phyloP scores from a whole-genome alignment of 306 rosid genomes.

The Styphnolobium japonicum region DNA sequence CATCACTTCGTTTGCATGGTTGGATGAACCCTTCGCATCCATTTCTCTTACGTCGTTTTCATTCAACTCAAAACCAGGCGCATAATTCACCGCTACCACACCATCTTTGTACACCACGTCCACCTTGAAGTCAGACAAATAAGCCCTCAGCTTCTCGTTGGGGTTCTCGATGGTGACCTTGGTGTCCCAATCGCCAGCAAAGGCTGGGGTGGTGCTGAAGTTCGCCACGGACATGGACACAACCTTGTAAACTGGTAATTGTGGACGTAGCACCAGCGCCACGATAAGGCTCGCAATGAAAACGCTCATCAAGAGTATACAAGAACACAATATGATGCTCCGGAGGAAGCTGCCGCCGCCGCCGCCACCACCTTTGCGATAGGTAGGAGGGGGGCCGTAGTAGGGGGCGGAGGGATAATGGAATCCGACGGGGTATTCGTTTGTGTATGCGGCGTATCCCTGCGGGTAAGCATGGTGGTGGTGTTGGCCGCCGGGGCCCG shows the following conservation, averaged over 20 bases:
- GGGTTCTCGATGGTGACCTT: slow-evolving; percentile 30
- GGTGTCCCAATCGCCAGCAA: slow-evolving; percentile 34
- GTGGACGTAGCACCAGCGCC: slow-evolving; percentile 22
- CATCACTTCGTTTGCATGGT: background rate
- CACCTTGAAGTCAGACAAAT: background rate
- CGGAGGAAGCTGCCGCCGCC: slow-evolving; percentile 13
- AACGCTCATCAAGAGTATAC: background rate
- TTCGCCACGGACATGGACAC: slow-evolving; percentile 20
- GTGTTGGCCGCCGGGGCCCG: background rate
- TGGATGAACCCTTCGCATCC: background rate
- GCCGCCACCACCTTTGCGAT: background rate
- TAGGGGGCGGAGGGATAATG: background rate
- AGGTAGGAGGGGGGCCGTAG: background rate
- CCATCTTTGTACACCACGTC: background rate
- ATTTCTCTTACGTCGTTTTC: background rate
- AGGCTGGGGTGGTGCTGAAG: slow-evolving; percentile 10
- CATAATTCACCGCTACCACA: background rate
- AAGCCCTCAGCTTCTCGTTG: background rate
- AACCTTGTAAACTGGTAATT: slow-evolving; percentile 29
- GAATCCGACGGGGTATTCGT: background rate
- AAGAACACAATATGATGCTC: slow-evolving; percentile 11
- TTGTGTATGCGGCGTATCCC: background rate
- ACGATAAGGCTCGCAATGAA: slow-evolving; percentile 10
- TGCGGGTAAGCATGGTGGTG: background rate
- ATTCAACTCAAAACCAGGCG: background rate